Evolutionary conservation across 169 alveolate genomes (phyloP), one percentile per base, ranked within the genome.

Genomic region (Eimeria praecox): DNA sequence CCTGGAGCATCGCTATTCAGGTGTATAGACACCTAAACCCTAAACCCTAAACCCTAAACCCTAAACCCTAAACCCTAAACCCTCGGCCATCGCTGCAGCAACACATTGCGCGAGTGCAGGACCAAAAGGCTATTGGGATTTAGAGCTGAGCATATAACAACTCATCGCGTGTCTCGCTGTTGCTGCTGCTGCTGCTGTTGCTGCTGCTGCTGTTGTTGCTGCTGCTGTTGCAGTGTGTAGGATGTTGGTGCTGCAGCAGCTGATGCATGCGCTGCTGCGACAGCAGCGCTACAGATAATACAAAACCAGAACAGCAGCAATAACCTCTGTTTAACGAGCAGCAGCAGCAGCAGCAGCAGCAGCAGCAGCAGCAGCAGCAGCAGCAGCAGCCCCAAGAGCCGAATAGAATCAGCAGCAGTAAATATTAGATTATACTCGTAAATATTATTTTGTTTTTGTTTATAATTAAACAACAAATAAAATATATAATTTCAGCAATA

Each of bases 111-210:
- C 38, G 2, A 30, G 33, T 75, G 40, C 3, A 75, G 33, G 87
- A 9, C 38, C 38, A 5, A 30, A 46, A 16, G 83, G 8, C 40
- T 75, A 30, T 6, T 4, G 40, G 87, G 59, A 14, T 75, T 5
- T 10, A 9, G 87, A 33, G 10, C 4, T 18, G 42, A 38, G 9
- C 44, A 35, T 42, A 69, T 18, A 5, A 42, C 80, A n/a, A 35
- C 80, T 8, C 80, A 30, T 69, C 18, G 46, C 8, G 87, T 75
- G 49, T 75, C 38, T 44, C 46, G 87, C 87, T 38, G 54, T 33
- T 75, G 87, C 87, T 75, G 87, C 87, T 75, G 87, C 90, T 46
- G 90, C 64, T 42, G 89, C 71, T 35, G 69, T 24, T 27, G 90
- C 46, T 80, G 90, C 40, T 42, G 64, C 71, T 5, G 90, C 90